Evolutionary conservation across 2,329 filamentous ascomycete genomes (phyloP).

Genomic region (Cadophora sp.): DNA sequence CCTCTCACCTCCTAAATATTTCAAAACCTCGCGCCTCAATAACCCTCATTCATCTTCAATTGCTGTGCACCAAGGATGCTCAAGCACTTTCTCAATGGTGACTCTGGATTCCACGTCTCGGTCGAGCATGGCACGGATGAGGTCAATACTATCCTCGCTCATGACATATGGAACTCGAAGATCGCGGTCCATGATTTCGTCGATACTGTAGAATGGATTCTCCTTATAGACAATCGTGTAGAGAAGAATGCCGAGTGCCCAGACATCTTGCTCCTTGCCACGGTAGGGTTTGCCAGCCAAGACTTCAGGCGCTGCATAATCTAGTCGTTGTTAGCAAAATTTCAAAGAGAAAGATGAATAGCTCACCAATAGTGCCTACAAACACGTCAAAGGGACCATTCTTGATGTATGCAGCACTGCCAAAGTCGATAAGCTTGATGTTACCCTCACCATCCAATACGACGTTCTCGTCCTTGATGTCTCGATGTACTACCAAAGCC

Average conservation of each 20-base stretch:
- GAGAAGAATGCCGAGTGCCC: slow-evolving; percentile 94
- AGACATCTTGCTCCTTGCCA: slow-evolving; percentile 97
- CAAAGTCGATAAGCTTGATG: slow-evolving; percentile 98
- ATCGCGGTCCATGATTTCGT: slow-evolving; percentile 98
- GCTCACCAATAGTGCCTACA: slow-evolving; percentile 93
- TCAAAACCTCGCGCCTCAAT: slow-evolving; percentile 26
- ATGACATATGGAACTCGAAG: slow-evolving; percentile 87
- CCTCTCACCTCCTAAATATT: slow-evolving; percentile 13
- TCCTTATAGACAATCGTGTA: slow-evolving; percentile 99
- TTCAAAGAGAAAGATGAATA: neutral
- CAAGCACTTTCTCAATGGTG: slow-evolving; percentile 85
- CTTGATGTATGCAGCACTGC: slow-evolving; percentile 97
- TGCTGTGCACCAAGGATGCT: slow-evolving; percentile 75
- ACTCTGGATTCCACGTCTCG: slow-evolving; percentile 83
- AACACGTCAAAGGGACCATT: slow-evolving; percentile 99
- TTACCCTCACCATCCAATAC: slow-evolving; percentile 93
- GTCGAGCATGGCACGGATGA: slow-evolving; percentile 91
- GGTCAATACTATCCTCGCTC: slow-evolving; percentile 90
- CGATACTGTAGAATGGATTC: slow-evolving; percentile 98
- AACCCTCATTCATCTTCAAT: slow-evolving; percentile 38
- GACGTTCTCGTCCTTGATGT: slow-evolving; percentile 99
- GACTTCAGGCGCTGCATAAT: slow-evolving; percentile 98
- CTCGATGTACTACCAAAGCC: slow-evolving; percentile 90
- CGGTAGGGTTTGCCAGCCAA: slow-evolving; percentile 89
- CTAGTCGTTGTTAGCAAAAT: slow-evolving; percentile 53